Base-by-base conservation (phyloP, 1,139 yeast genomes). In the Pichia kudriavzevii region DNA sequence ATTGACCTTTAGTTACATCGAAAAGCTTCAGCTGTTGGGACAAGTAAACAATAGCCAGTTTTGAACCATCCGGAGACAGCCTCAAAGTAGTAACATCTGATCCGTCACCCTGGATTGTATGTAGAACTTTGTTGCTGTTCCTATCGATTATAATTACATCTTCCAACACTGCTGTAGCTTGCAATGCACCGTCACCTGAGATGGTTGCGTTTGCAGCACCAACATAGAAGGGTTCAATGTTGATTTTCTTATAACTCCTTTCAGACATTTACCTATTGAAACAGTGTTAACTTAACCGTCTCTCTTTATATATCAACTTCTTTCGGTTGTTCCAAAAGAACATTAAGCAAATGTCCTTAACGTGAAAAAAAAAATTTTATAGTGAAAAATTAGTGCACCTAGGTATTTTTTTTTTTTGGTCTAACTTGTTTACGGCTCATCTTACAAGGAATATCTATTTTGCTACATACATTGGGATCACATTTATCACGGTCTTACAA, bases 151-250 rank as follows among this genome's bases (percentile, higher is more conserved):
- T 63, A 32, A 81, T 72, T 8, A 87, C 72, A 48, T 81, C 85
- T 50, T 84, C 95, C 26, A 65, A 43, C 16, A 80, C 67, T 2
- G 95, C 82, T 1, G 96, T 80, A n/a, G 94, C 95, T 41, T 87
- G 58, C 2, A 80, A 52, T 10, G 63, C 53, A 4, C 87, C 91
- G 49, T 79, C 79, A n/a, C 58, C 59, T 1, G 84, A 72, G 8
- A 82, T 55, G 2, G 85, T 66, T 5, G 88, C 93, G 24, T 79
- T 66, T 6, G 93, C 75, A 8, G 93, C 84, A 11, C 96, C 95
- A 9, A 84, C 73, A 54, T 83, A 91, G 52, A 87, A 78, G 14
- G 98, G 97, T 31, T 67, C 69, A 20, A 79, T 60, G 31, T 75
- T 67, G 10, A 60, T 49, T 39, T 67, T 66, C 31, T 60, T 58